Conservation (phyloP, 805 yeast species). For the Spathaspora arborariae region DNA sequence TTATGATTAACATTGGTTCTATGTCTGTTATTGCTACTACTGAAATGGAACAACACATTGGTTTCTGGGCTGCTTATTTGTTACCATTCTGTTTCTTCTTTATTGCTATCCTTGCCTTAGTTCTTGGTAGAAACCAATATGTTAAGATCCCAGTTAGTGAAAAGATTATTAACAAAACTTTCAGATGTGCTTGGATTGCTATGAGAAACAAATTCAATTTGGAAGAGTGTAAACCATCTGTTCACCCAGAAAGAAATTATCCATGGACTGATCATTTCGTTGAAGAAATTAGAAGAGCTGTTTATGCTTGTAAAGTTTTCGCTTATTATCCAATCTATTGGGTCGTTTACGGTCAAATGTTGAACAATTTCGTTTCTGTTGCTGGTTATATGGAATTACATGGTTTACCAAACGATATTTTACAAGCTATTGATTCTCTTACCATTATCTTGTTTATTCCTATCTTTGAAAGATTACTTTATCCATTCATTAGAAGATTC, state of each 20-base stretch:
- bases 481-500: constrained; percentile 39
- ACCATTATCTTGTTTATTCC: constrained; percentile 78
- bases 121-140: constrained; percentile 53
- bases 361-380: constrained; percentile 67
- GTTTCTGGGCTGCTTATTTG: constrained; percentile 72
- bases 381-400: constrained; percentile 73
- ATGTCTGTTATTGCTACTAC: constrained; percentile 75
- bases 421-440: constrained; percentile 72
- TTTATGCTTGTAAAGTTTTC: constrained; percentile 72
- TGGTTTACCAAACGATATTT: constrained; percentile 76
- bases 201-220: constrained; percentile 46
- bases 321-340: constrained; percentile 69
- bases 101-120: constrained; percentile 47
- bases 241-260: constrained; percentile 43
- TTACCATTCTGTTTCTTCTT: constrained; percentile 62
- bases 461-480: constrained; percentile 56
- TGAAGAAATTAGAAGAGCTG: constrained; percentile 64
- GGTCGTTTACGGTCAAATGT: constrained; percentile 70
- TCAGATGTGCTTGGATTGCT: constrained; percentile 41
- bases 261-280: constrained; percentile 70
- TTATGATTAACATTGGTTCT: constrained; percentile 74
- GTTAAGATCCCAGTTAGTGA: constrained; percentile 60
- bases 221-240: constrained; percentile 56
- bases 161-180: constrained; percentile 53
- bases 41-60: constrained; percentile 60